Evolutionary conservation across 1,284 basidiomycete genomes (phyloP).

Genomic region (Abortiporus biennis): DNA sequence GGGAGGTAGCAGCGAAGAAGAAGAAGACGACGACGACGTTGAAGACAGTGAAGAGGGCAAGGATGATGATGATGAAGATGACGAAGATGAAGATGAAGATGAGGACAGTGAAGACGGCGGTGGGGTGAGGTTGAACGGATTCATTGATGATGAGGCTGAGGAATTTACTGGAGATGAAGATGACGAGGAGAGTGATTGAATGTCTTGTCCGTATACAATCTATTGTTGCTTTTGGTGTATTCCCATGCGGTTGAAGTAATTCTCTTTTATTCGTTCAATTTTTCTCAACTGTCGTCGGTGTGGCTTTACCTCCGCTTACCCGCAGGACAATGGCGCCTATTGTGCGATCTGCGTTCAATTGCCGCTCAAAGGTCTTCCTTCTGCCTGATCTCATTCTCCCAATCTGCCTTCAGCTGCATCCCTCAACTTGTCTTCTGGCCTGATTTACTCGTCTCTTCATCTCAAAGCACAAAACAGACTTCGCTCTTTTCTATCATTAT

Average conservation of each 20-base stretch:
- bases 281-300: too few species aligned
- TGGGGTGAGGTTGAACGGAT: conserved; percentile 50
- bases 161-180: conserved; percentile 56
- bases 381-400: too few species aligned
- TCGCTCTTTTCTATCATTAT: too few species aligned
- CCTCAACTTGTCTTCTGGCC: too few species aligned
- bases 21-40: conserved; percentile 42
- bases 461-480: too few species aligned
- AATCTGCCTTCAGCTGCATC: too few species aligned
- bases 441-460: too few species aligned
- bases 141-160: conserved; percentile 72
- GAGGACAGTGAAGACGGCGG: conserved; percentile 27
- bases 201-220: not conserved
- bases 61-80: conserved; percentile 43
- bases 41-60: conserved; percentile 50
- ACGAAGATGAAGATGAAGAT: conserved; percentile 46
- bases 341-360: too few species aligned
- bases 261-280: too few species aligned
- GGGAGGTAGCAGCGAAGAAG: conserved; percentile 67
- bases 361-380: too few species aligned
- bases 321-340: too few species aligned
- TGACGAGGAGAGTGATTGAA: conserved; percentile 44
- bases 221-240: not conserved
- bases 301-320: too few species aligned
- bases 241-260: not conserved